Percentiles rank a stretch among this genome's conserved stretches.
Conservation (phyloP, 345 rosid genomes). For the Hevea brasiliensis region DNA sequence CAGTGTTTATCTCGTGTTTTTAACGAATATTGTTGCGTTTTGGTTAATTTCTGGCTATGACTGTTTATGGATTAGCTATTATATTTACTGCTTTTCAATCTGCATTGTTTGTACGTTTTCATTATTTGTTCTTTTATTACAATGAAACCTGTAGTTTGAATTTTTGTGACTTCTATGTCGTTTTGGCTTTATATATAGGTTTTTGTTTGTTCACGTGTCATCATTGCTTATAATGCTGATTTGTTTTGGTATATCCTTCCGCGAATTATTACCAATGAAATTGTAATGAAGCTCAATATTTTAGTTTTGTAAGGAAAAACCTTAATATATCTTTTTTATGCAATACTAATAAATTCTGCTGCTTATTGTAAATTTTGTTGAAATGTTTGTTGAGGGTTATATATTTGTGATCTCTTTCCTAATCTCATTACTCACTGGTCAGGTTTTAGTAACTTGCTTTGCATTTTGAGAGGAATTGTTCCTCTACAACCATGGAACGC, state of each 20-base stretch:
- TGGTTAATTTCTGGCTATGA: background rate
- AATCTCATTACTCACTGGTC: background rate
- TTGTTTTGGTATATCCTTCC: background rate
- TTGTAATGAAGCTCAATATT: background rate
- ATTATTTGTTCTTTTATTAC: background rate
- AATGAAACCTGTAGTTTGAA: no score
- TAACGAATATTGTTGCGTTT: background rate
- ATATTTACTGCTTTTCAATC: no score
- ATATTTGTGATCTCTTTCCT: background rate
- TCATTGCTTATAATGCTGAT: background rate
- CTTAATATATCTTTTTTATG: background rate
- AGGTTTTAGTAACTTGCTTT: background rate
- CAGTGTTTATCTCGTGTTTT: background rate
- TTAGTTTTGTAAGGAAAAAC: background rate
- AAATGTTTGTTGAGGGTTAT: background rate
- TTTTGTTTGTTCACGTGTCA: background rate
- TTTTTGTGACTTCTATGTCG: no score
- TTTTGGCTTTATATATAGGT: no score
- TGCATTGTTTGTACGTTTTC: no score
- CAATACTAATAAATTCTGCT: background rate
- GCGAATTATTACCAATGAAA: no score
- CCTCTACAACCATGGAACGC: slow-evolving; percentile 50
- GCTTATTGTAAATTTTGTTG: background rate
- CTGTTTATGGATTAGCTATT: no score
- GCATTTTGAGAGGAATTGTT: slow-evolving; percentile 1